Evolutionary conservation across 345 rosid species (phyloP).

Genomic region (Lepidium didymum): DNA sequence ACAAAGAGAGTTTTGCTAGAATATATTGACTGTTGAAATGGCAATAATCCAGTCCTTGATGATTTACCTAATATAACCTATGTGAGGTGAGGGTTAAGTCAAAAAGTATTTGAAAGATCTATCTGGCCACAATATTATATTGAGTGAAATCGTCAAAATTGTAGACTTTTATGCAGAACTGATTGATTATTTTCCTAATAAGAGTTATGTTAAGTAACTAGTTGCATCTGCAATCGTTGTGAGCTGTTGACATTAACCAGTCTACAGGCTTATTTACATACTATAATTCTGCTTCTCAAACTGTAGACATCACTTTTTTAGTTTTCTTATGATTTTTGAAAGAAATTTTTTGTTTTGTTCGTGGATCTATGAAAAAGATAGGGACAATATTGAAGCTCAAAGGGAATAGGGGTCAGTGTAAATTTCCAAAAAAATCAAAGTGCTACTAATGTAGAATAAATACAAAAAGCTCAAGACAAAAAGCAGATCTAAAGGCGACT

Average conservation of each 20-base stretch:
- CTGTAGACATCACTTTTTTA: slow-evolving; percentile 1
- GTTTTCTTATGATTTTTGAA: not conserved
- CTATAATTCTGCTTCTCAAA: slow-evolving; percentile 5
- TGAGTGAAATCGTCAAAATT: slow-evolving; percentile 10
- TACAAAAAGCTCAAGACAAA: slow-evolving; percentile 25
- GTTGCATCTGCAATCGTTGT: not conserved
- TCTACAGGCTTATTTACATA: not conserved
- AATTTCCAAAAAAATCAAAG: not conserved
- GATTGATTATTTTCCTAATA: not conserved
- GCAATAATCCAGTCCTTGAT: slow-evolving; percentile 3
- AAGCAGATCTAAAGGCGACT: slow-evolving; percentile 30
- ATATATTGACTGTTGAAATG: slow-evolving; percentile 14
- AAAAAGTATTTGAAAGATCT: slow-evolving; percentile 17
- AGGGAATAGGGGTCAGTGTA: slow-evolving; percentile 3
- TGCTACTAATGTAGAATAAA: slow-evolving; percentile 19
- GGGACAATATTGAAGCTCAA: slow-evolving; percentile 2
- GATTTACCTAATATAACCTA: slow-evolving; percentile 18
- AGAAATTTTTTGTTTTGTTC: not conserved
- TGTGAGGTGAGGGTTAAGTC: slow-evolving; percentile 2
- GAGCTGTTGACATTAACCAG: slow-evolving; percentile 12
- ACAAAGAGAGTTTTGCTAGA: not conserved
- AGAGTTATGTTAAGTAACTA: not conserved
- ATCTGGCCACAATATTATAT: slow-evolving; percentile 24
- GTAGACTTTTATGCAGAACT: slow-evolving; percentile 14
- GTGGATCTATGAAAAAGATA: slow-evolving; percentile 8